A percentile compares a stretch with the other conserved stretches of the same genome.
Evolutionary conservation across 176 grass and related monocot genomes (phyloP).

Genomic region (Rhynchospora breviuscula): DNA sequence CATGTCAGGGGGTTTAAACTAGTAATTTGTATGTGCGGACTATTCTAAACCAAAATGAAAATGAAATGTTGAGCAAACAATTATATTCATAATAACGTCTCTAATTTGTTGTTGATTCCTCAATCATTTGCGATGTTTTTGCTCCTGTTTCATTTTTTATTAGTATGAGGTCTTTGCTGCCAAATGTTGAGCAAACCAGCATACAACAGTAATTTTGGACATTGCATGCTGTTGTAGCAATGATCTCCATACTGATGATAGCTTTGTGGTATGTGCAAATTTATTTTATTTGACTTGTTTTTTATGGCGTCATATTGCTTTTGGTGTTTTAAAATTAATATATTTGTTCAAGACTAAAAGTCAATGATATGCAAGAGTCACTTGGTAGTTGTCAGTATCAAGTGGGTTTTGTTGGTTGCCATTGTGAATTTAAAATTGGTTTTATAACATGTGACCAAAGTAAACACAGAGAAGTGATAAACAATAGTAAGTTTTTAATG

Average conservation of each 20-base stretch:
- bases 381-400: background rate
- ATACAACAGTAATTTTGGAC: constrained; percentile 33
- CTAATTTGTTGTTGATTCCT: constrained; percentile 22
- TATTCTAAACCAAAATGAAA: too few relatives aligned
- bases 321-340: background rate
- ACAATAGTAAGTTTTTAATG: background rate
- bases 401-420: background rate
- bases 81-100: too few relatives aligned
- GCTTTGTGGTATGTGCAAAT: constrained; percentile 82
- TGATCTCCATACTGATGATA: constrained; percentile 91
- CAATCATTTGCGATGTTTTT: constrained; percentile 28
- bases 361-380: background rate
- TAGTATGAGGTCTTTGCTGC: constrained; percentile 5
- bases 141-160: background rate
- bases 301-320: background rate
- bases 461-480: background rate
- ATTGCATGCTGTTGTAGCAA: constrained; percentile 76
- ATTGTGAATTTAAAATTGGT: background rate
- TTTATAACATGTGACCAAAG: background rate
- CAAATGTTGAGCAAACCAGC: background rate
- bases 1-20: too few relatives aligned
- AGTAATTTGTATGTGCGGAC: too few relatives aligned
- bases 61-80: too few relatives aligned
- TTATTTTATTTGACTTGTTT: constrained; percentile 8
- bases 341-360: background rate